phyloP scores from a whole-genome alignment of 257 asterid species.

The Fraxinus excelsior region DNA sequence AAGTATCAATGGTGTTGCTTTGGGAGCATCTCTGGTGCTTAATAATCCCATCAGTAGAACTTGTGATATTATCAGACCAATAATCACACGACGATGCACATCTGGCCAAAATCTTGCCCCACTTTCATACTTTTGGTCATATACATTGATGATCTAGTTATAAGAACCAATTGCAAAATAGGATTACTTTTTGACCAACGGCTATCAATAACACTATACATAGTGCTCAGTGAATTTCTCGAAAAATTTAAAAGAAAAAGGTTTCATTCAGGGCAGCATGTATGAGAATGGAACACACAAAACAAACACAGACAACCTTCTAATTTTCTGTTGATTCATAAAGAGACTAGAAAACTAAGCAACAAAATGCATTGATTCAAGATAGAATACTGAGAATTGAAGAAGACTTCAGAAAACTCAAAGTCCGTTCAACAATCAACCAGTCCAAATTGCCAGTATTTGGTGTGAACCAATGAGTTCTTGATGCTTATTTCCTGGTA shows the following conservation, averaged over 20 bases:
- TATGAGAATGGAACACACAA: not conserved
- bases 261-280: not conserved
- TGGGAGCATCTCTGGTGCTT: constrained; percentile 58
- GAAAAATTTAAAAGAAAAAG: not conserved
- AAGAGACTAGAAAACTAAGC: not conserved
- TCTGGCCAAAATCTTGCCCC: constrained; percentile 95
- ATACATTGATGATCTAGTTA: constrained; percentile 81
- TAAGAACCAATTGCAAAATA: constrained; percentile 17
- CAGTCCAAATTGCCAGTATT: not conserved
- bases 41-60: constrained; percentile 70
- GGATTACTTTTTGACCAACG: not conserved
- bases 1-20: constrained; percentile 61
- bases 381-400: not conserved
- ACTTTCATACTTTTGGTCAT: constrained; percentile 83
- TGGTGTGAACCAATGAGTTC: not conserved
- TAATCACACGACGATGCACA: constrained; percentile 72
- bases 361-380: not conserved
- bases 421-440: not conserved
- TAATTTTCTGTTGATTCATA: not conserved
- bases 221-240: not conserved
- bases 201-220: not conserved
- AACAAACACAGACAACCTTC: not conserved
- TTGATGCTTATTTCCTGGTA: not conserved
- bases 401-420: not conserved
- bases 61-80: constrained; percentile 69